phyloP scores from a whole-genome alignment of 345 rosid species.

The Schrenkiella parvula region DNA sequence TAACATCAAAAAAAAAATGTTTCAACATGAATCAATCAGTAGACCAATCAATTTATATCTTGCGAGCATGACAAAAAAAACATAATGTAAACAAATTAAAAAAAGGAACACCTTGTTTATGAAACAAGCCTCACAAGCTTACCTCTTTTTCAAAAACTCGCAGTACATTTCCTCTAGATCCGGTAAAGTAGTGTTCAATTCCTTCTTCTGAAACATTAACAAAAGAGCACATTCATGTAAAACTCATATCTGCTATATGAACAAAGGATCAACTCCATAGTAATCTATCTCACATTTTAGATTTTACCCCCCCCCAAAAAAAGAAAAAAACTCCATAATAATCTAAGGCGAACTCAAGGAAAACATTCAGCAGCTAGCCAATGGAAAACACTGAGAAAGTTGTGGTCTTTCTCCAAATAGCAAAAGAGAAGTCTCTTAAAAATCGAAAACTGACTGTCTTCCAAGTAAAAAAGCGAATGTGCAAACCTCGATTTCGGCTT shows the following conservation, averaged over 20 bases:
- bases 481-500: constrained; percentile 58
- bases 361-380: not conserved
- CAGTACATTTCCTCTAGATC: constrained; percentile 58
- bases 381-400: not conserved
- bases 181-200: constrained; percentile 26
- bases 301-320: no score
- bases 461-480: not conserved
- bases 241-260: not conserved
- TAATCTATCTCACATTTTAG: no score
- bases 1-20: not conserved
- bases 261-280: not conserved
- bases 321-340: not conserved
- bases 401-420: not conserved
- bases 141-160: constrained; percentile 51
- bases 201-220: constrained; percentile 47
- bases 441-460: not conserved
- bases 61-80: not conserved
- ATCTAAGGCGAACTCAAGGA: not conserved
- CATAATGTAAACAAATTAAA: not conserved
- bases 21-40: not conserved
- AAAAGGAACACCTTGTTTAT: not conserved
- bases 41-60: not conserved
- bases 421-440: not conserved
- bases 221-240: not conserved
- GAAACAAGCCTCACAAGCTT: not conserved